Percentiles rank a stretch among this genome's conserved stretches.
Conservation (phyloP, 1,284 basidiomycete genomes). For the Volvariella surrecta region DNA sequence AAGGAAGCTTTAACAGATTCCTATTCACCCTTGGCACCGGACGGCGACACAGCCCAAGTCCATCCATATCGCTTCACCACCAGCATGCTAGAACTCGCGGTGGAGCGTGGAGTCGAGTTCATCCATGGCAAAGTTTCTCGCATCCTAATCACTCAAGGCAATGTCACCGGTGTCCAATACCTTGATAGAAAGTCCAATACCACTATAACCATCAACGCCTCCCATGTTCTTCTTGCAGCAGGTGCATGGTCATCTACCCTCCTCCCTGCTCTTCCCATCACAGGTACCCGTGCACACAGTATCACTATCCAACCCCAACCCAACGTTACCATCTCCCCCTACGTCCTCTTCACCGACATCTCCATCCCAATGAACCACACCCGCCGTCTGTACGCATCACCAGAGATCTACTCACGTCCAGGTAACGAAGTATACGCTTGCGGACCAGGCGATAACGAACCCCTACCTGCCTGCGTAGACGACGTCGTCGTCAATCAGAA, state of each 20-base stretch:
- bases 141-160: slow-evolving; percentile 29
- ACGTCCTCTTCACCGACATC: slow-evolving; percentile 63
- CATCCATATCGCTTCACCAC: slow-evolving; percentile 77
- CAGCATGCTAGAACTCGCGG: slow-evolving; percentile 65
- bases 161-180: slow-evolving; percentile 50
- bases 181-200: slow-evolving; percentile 22
- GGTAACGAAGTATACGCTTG: slow-evolving; percentile 64
- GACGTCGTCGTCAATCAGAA: slow-evolving; percentile 43
- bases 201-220: slow-evolving; percentile 36
- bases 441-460: slow-evolving; percentile 53
- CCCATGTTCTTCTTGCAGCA: slow-evolving; percentile 67
- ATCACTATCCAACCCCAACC: slow-evolving; percentile 45
- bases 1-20: slow-evolving; percentile 46
- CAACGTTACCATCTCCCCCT: slow-evolving; percentile 42
- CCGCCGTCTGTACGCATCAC: slow-evolving; percentile 24
- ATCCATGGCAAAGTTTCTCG: slow-evolving; percentile 33
- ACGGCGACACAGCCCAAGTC: slow-evolving; percentile 67
- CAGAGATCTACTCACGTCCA: slow-evolving; percentile 67
- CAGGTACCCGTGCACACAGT: slow-evolving; percentile 58
- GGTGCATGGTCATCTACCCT: slow-evolving; percentile 75
- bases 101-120: slow-evolving; percentile 40
- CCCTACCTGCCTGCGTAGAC: slow-evolving; percentile 53
- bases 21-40: slow-evolving; percentile 54
- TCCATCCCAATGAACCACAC: slow-evolving; percentile 17
- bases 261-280: slow-evolving; percentile 43